phyloP scores from a whole-genome alignment of 495 filamentous ascomycete genomes.

The Aspergillus campestris region DNA sequence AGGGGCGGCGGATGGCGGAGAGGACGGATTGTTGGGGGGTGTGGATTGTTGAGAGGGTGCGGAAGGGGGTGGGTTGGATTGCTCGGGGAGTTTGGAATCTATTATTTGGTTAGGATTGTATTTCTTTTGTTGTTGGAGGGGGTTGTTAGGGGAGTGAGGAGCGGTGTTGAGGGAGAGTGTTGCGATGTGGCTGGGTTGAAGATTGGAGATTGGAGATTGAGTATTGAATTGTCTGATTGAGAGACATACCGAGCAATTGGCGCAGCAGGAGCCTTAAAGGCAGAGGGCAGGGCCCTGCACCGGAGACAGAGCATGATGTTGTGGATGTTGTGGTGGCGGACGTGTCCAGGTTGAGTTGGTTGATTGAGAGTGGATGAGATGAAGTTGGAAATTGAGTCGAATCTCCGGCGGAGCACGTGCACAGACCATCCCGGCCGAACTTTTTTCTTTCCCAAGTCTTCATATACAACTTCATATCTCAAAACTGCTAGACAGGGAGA shows the following conservation, averaged over 20 bases:
- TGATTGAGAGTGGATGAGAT: constrained; percentile 1
- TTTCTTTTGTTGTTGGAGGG: constrained; percentile 1
- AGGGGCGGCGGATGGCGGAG: constrained; percentile 17
- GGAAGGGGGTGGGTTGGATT: constrained; percentile 17
- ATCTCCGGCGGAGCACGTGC: constrained; percentile 26
- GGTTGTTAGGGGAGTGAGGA: too few species aligned
- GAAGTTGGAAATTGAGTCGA: not conserved
- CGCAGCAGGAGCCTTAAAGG: constrained; percentile 9
- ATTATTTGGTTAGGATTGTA: too few species aligned
- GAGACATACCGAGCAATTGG: constrained; percentile 10
- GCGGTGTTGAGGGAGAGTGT: too few species aligned
- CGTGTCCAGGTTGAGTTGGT: not conserved
- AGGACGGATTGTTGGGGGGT: constrained; percentile 21
- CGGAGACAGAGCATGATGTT: constrained; percentile 27
- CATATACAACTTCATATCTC: not conserved
- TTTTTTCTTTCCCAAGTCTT: constrained; percentile 5
- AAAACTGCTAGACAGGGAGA: too few species aligned
- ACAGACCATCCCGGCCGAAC: constrained; percentile 20
- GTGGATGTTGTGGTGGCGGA: not conserved
- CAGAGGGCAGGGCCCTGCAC: constrained; percentile 25
- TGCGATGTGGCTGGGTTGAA: too few species aligned
- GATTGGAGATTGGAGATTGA: too few species aligned
- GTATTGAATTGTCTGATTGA: too few species aligned
- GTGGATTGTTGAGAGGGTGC: constrained; percentile 24
- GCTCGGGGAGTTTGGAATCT: too few species aligned